phyloP scores from a whole-genome alignment of 345 rosid species.

The Mangifera indica region DNA sequence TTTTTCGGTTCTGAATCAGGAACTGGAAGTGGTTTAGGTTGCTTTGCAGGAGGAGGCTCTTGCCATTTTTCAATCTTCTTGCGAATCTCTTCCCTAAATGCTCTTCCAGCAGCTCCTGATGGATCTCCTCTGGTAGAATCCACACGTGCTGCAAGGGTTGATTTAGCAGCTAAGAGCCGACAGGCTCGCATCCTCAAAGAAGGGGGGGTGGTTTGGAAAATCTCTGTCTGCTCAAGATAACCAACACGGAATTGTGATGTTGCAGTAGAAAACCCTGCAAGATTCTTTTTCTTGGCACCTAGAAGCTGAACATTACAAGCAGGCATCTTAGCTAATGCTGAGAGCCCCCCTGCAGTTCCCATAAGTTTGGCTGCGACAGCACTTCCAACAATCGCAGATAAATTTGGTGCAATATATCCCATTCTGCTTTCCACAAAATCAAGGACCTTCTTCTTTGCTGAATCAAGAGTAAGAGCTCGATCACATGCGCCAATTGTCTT shows the following conservation, averaged over 20 bases:
- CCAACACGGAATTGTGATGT: slow-evolving; percentile 83
- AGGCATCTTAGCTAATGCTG: slow-evolving; percentile 89
- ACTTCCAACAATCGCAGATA: slow-evolving; percentile 88
- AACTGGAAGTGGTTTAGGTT: slow-evolving; percentile 95
- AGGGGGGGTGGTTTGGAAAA: slow-evolving; percentile 85
- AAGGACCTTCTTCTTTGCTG: slow-evolving; percentile 78
- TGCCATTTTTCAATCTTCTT: slow-evolving; percentile 99
- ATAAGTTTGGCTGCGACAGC: slow-evolving; percentile 97
- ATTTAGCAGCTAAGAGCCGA: slow-evolving; percentile 82
- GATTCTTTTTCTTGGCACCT: slow-evolving; percentile 88
- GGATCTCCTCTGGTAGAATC: slow-evolving; percentile 87
- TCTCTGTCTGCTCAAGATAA: slow-evolving; percentile 82
- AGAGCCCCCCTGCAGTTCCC: slow-evolving; percentile 97
- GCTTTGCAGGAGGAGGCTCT: slow-evolving; percentile 98
- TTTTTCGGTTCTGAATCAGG: slow-evolving; percentile 98
- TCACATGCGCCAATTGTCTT: slow-evolving; percentile 87
- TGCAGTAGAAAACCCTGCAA: slow-evolving; percentile 90
- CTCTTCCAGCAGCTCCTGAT: slow-evolving; percentile 69
- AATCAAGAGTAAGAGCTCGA: slow-evolving; percentile 79
- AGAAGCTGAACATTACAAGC: slow-evolving; percentile 96
- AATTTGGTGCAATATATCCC: slow-evolving; percentile 96
- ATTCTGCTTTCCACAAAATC: slow-evolving; percentile 95
- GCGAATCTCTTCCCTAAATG: slow-evolving; percentile 59
- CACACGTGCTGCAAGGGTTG: slow-evolving; percentile 86
- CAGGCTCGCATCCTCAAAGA: slow-evolving; percentile 68